phyloP scores from a whole-genome alignment of 768 basidiomycete genomes.

The Cystobasidium onofrii region DNA sequence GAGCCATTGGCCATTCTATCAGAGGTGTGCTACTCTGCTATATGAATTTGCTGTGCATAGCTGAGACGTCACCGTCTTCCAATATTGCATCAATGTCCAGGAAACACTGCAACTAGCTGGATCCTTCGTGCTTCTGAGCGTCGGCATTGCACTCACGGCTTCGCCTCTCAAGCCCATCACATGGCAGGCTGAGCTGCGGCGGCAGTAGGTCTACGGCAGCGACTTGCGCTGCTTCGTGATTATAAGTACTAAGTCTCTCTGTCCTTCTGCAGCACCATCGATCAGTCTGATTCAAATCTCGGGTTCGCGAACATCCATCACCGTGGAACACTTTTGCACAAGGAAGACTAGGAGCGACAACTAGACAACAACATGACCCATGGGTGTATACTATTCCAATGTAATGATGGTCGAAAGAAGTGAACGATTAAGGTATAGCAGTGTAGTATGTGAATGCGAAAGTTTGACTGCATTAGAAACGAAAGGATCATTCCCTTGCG shows the following conservation, averaged over 20 bases:
- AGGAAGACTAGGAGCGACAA: constrained; percentile 1
- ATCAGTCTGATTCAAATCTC: constrained; percentile 22
- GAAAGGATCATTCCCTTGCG: neutral
- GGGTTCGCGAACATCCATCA: constrained; percentile 29
- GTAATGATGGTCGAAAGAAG: neutral
- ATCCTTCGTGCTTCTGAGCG: constrained; percentile 5
- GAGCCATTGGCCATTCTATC: constrained; percentile 1
- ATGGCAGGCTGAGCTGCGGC: constrained; percentile 28
- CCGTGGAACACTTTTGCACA: constrained; percentile 10
- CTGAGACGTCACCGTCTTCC: neutral
- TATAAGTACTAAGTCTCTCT: neutral
- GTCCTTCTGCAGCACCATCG: constrained; percentile 21
- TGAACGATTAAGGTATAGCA: neutral
- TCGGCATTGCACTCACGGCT: constrained; percentile 20
- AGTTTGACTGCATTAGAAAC: neutral
- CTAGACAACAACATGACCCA: neutral
- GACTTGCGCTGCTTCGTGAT: neutral
- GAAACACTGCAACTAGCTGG: constrained; percentile 7
- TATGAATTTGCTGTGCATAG: neutral
- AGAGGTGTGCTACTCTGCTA: neutral
- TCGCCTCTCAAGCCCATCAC: constrained; percentile 23
- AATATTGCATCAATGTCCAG: neutral
- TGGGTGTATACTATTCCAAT: neutral
- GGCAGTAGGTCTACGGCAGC: neutral
- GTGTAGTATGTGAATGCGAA: neutral